These are phyloP conservation scores for Mortierella sp. DNA, from an alignment of 371 early-diverging fungal species.

Conservation along the genomic window DNA sequence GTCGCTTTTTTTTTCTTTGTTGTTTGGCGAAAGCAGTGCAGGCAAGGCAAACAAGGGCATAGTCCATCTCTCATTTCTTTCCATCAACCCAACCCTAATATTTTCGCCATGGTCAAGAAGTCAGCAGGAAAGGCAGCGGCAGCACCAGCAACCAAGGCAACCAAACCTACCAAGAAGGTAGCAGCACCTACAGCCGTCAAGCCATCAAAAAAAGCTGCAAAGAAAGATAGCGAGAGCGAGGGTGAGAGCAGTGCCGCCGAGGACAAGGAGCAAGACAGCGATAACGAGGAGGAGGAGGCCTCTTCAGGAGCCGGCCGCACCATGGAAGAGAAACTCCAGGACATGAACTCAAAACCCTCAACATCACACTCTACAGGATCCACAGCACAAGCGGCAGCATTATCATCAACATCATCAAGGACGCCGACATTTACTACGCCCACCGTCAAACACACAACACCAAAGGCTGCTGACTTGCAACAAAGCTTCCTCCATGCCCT, in stretches of 20 bases:
- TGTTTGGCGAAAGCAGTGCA: neutral
- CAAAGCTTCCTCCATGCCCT: conserved; percentile 79
- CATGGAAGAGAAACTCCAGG: conserved; percentile 48
- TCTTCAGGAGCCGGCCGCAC: conserved; percentile 31
- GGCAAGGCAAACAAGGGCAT: neutral
- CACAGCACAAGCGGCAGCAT: neutral
- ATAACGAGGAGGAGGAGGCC: neutral
- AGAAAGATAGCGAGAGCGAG: neutral
- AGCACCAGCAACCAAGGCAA: neutral
- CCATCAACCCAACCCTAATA: neutral
- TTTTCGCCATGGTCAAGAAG: conserved; percentile 4
- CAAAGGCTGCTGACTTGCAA: conserved; percentile 72
- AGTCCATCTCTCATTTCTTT: neutral
- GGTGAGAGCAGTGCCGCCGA: neutral
- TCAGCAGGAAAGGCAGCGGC: neutral
- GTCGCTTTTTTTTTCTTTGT: conserved; percentile 13
- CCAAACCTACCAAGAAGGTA: neutral
- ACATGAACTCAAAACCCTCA: conserved; percentile 21
- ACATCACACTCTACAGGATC: neutral
- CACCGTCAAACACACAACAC: conserved; percentile 16
- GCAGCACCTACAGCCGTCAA: neutral
- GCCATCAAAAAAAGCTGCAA: neutral
- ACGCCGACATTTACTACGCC: neutral
- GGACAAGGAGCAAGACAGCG: neutral
- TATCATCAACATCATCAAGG: neutral